phyloP scores from a whole-genome alignment of 1,284 basidiomycete species.

The Heimioporus retisporus region DNA sequence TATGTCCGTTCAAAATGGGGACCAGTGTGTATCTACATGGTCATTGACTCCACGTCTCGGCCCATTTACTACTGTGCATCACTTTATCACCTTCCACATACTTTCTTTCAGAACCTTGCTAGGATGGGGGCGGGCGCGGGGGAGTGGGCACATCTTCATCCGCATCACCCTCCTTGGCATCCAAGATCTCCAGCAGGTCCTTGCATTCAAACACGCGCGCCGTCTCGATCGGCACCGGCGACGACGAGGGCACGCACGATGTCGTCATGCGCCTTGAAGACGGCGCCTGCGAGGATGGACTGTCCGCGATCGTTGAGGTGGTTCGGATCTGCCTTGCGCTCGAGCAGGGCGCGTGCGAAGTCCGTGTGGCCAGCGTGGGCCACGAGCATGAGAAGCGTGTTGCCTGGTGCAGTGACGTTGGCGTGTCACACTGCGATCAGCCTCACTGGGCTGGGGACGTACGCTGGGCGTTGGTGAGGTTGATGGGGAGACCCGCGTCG shows the following conservation, averaged over 20 bases:
- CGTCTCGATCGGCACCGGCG: conserved; percentile 78
- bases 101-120: too few species aligned
- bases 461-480: conserved; percentile 84
- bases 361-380: conserved; percentile 80
- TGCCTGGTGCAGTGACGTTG: conserved; percentile 54
- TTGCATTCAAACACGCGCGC: conserved; percentile 73
- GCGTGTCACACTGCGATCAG: too few species aligned
- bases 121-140: conserved; percentile 16
- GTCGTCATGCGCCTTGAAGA: conserved; percentile 79
- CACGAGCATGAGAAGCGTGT: conserved; percentile 86
- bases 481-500: conserved; percentile 79
- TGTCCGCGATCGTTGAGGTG: conserved; percentile 82
- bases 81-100: too few species aligned
- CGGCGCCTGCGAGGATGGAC: conserved; percentile 83
- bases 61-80: too few species aligned
- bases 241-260: conserved; percentile 71
- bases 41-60: too few species aligned
- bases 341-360: conserved; percentile 65
- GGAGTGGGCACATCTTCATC: conserved; percentile 38
- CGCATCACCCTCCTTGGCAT: conserved; percentile 51
- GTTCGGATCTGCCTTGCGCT: conserved; percentile 74
- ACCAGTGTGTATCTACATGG: too few species aligned
- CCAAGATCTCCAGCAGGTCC: conserved; percentile 57
- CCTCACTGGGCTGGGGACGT: conserved; percentile 4
- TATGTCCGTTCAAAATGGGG: too few species aligned